Base-by-base conservation (phyloP, 2,329 filamentous ascomycete species). In the Exophiala sideris region DNA sequence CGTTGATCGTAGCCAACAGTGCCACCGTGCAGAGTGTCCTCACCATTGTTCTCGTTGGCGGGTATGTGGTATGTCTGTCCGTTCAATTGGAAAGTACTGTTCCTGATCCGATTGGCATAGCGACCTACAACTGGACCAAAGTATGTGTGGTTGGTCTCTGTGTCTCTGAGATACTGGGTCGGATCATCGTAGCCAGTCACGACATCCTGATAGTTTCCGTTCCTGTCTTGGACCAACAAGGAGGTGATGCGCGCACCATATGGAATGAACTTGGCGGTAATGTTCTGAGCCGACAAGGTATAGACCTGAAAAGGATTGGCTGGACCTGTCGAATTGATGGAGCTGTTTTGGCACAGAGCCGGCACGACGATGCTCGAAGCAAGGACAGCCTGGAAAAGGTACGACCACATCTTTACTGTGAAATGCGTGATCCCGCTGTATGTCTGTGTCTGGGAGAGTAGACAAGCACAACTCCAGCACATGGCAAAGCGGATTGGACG, bases 21-120 rank as follows among this genome's bases (percentile, higher is more conserved):
- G 21, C 76, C 76, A 56, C 79, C 79, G 58, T 82, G 79, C 12
- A 82, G 72, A 16, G 79, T 79, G 62, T 81, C 71, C 10, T 60
- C 57, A n/a, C 78, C 77, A 35, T 63, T 68, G 42, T 80, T 70
- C 61, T 82, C 79, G 59, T 80, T 82, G 44, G 71, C 68, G 0
- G 76, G 72, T 32, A 79, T 72, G 24, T 80, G 68, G 57, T 76
- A 80, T 3, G 67, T 70, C 14, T 69, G 61, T 16, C 71, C 74
- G 49, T 78, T 74, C 52, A 82, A 68, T 18, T 70, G 70, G 65
- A 82, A 82, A 3, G 78, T 80, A 48, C 77, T 77, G 54, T 81
- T 81, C 69, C 76, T 79, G 66, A 80, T 80, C 36, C 78, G 75
- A 63, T 80, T 80, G 52, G 77, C 78, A 67, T 80, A 80, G 45